Percentiles rank a stretch among this genome's conserved stretches.
phyloP scores from a whole-genome alignment of 345 rosid genomes.

The Murraya paniculata region DNA sequence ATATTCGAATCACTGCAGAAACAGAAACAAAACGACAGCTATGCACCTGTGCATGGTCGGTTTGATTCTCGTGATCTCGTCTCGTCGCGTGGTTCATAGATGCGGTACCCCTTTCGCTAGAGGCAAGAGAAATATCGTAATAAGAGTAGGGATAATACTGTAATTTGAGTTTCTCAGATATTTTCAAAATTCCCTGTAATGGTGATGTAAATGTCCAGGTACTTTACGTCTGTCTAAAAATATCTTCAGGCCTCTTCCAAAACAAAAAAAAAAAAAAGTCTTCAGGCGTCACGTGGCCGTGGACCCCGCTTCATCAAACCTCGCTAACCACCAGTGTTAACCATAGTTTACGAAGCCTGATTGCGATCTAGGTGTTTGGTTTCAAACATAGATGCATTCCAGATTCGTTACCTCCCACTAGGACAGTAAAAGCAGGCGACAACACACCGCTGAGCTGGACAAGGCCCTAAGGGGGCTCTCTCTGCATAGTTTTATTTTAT shows the following conservation, averaged over 20 bases:
- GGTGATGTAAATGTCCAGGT: background rate
- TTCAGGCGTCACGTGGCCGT: background rate
- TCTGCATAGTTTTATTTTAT: too few species aligned
- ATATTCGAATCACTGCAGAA: background rate
- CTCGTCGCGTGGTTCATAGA: background rate
- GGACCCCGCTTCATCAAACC: background rate
- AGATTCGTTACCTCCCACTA: background rate
- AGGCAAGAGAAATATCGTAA: background rate
- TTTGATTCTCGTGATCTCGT: background rate
- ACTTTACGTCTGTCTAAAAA: background rate
- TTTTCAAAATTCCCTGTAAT: background rate
- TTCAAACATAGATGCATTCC: background rate
- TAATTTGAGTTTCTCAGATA: background rate
- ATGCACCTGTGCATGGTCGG: background rate
- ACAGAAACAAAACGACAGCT: background rate
- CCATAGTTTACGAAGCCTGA: background rate
- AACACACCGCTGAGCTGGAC: background rate
- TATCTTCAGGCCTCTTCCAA: too few species aligned
- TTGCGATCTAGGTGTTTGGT: background rate
- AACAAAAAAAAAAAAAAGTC: too few species aligned
- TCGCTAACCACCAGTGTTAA: background rate
- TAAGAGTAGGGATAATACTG: background rate
- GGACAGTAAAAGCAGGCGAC: background rate
- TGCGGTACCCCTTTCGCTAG: background rate
- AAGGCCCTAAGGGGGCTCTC: too few species aligned